phyloP scores from a whole-genome alignment of 768 basidiomycete genomes.

The Hebeloma cylindrosporum region DNA sequence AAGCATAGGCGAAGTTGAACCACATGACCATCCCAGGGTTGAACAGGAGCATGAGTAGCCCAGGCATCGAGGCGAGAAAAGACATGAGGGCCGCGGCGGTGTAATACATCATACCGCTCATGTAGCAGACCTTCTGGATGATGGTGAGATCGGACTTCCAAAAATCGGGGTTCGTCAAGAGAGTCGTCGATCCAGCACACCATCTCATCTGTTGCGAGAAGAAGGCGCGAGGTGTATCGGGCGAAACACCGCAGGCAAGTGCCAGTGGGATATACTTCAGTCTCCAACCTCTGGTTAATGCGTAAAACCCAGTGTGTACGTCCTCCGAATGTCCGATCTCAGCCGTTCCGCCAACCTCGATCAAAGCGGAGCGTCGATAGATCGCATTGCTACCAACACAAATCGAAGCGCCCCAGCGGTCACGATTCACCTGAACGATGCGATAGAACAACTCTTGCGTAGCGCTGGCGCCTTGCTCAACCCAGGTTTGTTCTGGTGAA shows the following conservation, averaged over 20 bases:
- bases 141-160: constrained; percentile 26
- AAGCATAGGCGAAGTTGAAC: constrained; percentile 28
- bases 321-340: constrained; percentile 30
- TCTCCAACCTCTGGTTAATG: constrained; percentile 26
- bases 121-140: constrained; percentile 28
- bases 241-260: constrained; percentile 27
- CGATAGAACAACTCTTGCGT: constrained; percentile 28
- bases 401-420: constrained; percentile 27
- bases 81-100: constrained; percentile 24
- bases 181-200: constrained; percentile 28
- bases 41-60: constrained; percentile 23
- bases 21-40: constrained; percentile 24
- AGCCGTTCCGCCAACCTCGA: constrained; percentile 25
- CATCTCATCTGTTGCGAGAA: constrained; percentile 33
- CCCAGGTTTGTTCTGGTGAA: constrained; percentile 25
- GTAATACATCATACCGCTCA: constrained; percentile 30
- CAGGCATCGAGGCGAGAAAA: constrained; percentile 24
- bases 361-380: constrained; percentile 26
- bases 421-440: constrained; percentile 28
- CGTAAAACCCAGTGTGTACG: constrained; percentile 30
- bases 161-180: constrained; percentile 26
- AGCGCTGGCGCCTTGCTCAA: constrained; percentile 28
- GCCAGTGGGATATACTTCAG: constrained; percentile 29
- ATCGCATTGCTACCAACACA: constrained; percentile 30
- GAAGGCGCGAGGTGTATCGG: constrained; percentile 27